Percentiles rank a stretch among this genome's conserved stretches.
Evolutionary conservation across 2,329 filamentous ascomycete species (phyloP).

Genomic region (Exophiala aquamarina): DNA sequence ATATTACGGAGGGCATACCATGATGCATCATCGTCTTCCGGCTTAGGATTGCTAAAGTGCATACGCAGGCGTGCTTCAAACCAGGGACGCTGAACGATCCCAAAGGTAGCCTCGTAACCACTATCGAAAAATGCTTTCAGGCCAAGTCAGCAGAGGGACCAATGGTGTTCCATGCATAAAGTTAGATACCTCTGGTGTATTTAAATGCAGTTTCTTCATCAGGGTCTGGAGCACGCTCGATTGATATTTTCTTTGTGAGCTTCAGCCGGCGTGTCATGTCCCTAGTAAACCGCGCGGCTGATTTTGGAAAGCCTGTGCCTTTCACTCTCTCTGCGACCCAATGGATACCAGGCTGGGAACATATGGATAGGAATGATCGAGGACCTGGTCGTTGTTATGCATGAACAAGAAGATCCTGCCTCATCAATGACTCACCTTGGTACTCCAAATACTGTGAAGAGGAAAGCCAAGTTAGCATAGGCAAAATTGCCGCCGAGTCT

Average conservation of each 20-base stretch:
- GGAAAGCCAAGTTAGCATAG: background rate
- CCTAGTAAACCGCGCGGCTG: background rate
- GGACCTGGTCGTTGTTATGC: background rate
- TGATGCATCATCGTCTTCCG: slow-evolving; percentile 1
- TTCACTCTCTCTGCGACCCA: background rate
- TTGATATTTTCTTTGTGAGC: background rate
- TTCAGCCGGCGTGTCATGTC: background rate
- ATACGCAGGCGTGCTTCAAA: slow-evolving; percentile 6
- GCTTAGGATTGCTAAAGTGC: background rate
- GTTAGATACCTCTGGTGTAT: background rate
- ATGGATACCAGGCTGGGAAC: background rate
- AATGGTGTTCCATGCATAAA: too few relatives aligned
- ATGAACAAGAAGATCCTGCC: background rate
- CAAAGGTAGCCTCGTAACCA: background rate
- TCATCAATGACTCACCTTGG: background rate
- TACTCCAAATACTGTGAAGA: background rate
- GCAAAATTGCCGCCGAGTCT: background rate
- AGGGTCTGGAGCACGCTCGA: background rate
- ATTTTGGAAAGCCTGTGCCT: background rate
- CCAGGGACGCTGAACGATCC: slow-evolving; percentile 2
- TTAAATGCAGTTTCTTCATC: background rate
- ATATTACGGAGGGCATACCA: slow-evolving; percentile 11
- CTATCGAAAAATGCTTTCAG: slow-evolving; percentile 9
- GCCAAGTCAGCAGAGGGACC: background rate
- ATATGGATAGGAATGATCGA: background rate